Evolutionary conservation across 1,139 yeast genomes (phyloP), one percentile per base, ranked within the genome.

Genomic region (Suhomyces panamericanus): DNA sequence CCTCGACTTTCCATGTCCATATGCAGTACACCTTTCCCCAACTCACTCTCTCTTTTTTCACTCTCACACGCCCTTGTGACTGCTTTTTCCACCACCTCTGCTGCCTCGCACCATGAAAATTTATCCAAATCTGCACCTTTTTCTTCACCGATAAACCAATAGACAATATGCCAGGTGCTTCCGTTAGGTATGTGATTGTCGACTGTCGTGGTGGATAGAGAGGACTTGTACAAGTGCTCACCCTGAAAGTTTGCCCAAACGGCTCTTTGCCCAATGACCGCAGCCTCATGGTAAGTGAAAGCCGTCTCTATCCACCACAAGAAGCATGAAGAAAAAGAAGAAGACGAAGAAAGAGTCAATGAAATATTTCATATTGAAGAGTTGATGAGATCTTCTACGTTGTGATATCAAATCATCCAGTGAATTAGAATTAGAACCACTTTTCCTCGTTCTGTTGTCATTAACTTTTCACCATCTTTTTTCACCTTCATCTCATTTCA

Each of bases 161-260:
- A 54, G 66, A 64, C 77, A 83, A 75, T 71, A 90, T 90, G 97
- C 86, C 96, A 81, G 96, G 96, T 88, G 93, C 86, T 81, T 86
- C 96, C 81, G 97, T 90, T 75, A 88, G 95, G 95, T 87, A 85
- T 70, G 95, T 86, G 53, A 46, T 39, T 46, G 49, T 45, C 49
- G 39, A 56, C 65, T 60, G 64, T 61, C 66, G 65, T 61, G 66
- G 65, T 62, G 66, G 66, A 62, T 62, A 58, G 66, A 55, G 58
- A 58, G 59, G 38, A 32, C 43, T 32, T 28, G 46, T 38, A 31
- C 29, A 26, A 26, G 29, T 26, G 29, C 46, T 42, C 46, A 34
- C 38, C 39, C 39, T 22, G 32, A 33, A 28, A 27, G 28, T 32
- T 32, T 26, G 22, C 27, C 16, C 17, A 34, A 34, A 12, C 17